Conservation (phyloP, 2,329 filamentous ascomycete species). For the Didymella segeticola region DNA sequence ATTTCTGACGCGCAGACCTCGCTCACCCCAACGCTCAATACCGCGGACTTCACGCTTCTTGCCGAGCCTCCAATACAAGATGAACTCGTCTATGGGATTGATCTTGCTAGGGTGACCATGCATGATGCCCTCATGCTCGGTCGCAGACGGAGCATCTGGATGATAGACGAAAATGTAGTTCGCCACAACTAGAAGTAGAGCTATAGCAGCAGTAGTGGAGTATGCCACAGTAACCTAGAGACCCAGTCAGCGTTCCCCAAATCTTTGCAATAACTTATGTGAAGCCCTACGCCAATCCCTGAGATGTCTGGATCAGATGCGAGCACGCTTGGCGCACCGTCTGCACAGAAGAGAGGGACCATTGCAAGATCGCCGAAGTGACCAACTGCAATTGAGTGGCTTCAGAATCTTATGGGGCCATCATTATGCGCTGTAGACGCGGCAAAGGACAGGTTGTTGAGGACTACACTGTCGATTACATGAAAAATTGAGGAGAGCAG, state of each 20-base stretch:
- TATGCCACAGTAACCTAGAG: constrained; percentile 5
- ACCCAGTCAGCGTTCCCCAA: background rate
- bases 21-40: constrained; percentile 5
- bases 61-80: constrained; percentile 8
- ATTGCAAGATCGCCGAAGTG: background rate
- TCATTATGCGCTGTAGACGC: background rate
- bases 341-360: background rate
- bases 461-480: no score
- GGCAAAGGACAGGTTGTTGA: no score
- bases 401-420: no score
- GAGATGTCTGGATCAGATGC: constrained; percentile 9
- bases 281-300: constrained; percentile 3
- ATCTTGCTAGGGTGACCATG: constrained; percentile 1
- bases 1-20: constrained; percentile 4
- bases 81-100: constrained; percentile 7
- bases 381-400: no score
- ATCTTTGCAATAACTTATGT: background rate
- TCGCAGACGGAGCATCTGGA: constrained; percentile 1
- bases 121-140: background rate
- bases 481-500: no score
- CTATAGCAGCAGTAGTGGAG: constrained; percentile 3
- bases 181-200: background rate
- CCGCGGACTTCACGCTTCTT: background rate
- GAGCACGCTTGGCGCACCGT: background rate
- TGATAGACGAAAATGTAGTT: constrained; percentile 10